phyloP scores from a whole-genome alignment of 78 protist species.

The Polysphondylium violaceum region DNA sequence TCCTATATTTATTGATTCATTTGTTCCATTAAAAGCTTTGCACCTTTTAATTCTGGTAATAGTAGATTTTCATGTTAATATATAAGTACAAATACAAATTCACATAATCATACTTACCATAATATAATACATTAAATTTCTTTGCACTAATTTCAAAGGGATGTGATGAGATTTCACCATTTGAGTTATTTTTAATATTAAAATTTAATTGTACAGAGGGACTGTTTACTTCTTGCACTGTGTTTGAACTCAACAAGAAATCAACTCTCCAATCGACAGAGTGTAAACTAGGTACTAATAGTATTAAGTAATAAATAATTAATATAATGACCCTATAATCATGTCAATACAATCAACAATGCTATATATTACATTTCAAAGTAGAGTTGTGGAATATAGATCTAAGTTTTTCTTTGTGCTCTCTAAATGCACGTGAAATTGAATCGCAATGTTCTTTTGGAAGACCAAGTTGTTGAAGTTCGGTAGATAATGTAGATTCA shows the following conservation, averaged over 20 bases:
- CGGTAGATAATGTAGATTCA: conserved; percentile 75
- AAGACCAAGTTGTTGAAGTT: conserved; percentile 91
- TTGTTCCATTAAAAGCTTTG: conserved; percentile 47
- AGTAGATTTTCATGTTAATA: background rate
- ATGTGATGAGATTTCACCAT: conserved; percentile 24
- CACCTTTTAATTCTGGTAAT: conserved; percentile 49
- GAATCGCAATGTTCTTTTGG: conserved; percentile 86
- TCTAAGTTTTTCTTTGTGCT: conserved; percentile 33
- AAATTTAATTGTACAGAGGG: conserved; percentile 69
- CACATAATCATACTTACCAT: conserved; percentile 36
- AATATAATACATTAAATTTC: conserved; percentile 81
- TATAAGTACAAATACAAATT: background rate
- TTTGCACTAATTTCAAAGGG: conserved; percentile 81
- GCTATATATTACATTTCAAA: conserved; percentile 39
- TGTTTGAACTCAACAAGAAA: conserved; percentile 64
- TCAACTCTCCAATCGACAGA: conserved; percentile 81
- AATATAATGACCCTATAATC: too few species aligned
- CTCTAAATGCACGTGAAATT: conserved; percentile 72
- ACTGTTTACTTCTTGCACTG: conserved; percentile 56
- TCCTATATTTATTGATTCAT: conserved; percentile 8
- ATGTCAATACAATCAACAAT: too few species aligned
- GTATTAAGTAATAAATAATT: too few species aligned
- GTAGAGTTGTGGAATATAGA: conserved; percentile 27
- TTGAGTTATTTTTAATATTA: conserved; percentile 57
- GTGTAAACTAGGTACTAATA: conserved; percentile 37